phyloP scores from a whole-genome alignment of 306 rosid genomes.

The Sesbania bispinosa region DNA sequence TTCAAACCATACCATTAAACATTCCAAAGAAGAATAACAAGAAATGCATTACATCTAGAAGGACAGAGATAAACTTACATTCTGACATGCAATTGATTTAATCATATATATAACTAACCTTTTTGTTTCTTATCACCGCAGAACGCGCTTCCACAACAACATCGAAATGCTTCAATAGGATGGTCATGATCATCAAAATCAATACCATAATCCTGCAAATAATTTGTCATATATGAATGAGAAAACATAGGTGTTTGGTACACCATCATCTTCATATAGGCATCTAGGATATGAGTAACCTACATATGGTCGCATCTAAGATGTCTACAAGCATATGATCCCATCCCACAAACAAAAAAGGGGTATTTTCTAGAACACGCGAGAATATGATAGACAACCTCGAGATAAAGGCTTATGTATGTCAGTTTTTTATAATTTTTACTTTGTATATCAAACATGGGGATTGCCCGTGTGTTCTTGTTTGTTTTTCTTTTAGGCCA shows the following conservation, averaged over 20 bases:
- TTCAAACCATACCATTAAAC: too few species aligned
- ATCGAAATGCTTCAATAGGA: slow-evolving; percentile 74
- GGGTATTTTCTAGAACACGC: too few species aligned
- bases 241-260: not conserved
- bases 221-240: slow-evolving; percentile 6
- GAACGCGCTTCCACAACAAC: slow-evolving; percentile 63
- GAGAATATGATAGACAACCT: too few species aligned
- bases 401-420: too few species aligned
- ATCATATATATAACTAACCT: slow-evolving; percentile 45
- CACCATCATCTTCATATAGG: not conserved
- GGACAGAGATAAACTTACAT: too few species aligned
- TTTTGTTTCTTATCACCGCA: slow-evolving; percentile 55
- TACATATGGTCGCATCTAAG: not conserved
- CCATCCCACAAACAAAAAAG: not conserved
- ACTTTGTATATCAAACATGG: not conserved
- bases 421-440: not conserved
- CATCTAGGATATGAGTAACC: too few species aligned
- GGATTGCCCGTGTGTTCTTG: not conserved
- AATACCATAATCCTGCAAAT: slow-evolving; percentile 80
- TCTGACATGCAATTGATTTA: too few species aligned
- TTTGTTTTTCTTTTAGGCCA: too few species aligned
- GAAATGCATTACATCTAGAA: too few species aligned
- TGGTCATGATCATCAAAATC: slow-evolving; percentile 74
- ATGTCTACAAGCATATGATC: not conserved
- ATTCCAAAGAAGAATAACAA: too few species aligned